phyloP scores from a whole-genome alignment of 2,329 filamentous ascomycete species.

The Coleophoma crateriformis region DNA sequence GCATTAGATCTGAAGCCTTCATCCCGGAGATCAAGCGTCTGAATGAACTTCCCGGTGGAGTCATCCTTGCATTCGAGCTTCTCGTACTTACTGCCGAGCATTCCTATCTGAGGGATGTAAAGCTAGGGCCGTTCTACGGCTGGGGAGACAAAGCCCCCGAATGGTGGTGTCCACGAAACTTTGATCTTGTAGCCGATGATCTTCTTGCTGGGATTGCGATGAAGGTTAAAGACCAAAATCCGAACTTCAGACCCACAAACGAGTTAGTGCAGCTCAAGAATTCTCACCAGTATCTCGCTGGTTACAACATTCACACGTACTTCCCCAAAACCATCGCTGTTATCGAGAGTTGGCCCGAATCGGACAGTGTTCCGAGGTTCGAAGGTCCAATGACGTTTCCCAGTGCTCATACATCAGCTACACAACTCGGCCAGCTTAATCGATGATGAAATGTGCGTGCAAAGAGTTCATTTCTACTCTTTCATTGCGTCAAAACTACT shows the following conservation, averaged over 20 bases:
- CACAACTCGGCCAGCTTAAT: background rate
- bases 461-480: background rate
- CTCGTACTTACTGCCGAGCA: background rate
- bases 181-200: background rate
- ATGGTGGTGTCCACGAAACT: background rate
- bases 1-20: slow-evolving; percentile 1
- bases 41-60: background rate
- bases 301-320: background rate
- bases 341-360: background rate
- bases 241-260: background rate
- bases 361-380: background rate
- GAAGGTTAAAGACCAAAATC: background rate
- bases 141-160: background rate
- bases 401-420: background rate
- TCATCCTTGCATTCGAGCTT: background rate
- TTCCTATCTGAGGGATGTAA: slow-evolving; percentile 1
- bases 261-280: background rate
- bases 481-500: background rate
- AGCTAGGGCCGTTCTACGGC: background rate
- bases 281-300: background rate
- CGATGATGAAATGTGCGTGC: background rate
- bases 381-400: background rate
- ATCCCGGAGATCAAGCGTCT: background rate
- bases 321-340: background rate
- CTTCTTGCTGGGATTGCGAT: background rate